Percentiles rank a stretch among this genome's conserved stretches.
Conservation (phyloP, 352 stramenopile genomes). For the Blastocystis sp. region DNA sequence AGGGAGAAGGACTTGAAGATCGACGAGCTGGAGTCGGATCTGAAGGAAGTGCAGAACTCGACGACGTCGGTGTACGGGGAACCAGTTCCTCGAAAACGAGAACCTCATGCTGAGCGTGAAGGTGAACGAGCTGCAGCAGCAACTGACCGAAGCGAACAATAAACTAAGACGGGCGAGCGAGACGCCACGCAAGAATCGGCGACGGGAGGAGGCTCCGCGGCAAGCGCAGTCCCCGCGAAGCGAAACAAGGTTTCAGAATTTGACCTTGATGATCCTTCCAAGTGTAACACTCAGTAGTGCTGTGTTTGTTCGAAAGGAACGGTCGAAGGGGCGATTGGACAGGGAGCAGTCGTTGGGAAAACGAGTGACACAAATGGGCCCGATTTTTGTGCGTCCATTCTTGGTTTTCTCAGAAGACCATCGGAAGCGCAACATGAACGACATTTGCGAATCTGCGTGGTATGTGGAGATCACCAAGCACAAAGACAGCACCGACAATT, state of each 20-base stretch:
- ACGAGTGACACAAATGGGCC: not conserved
- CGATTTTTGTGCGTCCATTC: not conserved
- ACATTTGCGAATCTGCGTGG: not conserved
- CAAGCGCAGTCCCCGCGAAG: constrained; percentile 27
- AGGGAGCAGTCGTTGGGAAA: not conserved
- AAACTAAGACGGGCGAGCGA: not conserved
- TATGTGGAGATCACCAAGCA: constrained; percentile 1
- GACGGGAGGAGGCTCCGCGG: not conserved
- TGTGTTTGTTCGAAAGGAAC: not conserved
- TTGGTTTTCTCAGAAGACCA: not conserved
- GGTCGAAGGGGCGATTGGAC: not conserved
- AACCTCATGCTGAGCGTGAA: constrained; percentile 53
- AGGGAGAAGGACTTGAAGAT: constrained; percentile 33
- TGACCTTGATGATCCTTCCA: constrained; percentile 32
- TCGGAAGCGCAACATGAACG: not conserved
- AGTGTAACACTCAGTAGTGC: constrained; percentile 61
- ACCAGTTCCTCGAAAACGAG: constrained; percentile 38
- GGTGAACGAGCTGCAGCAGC: constrained; percentile 48
- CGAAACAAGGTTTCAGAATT: constrained; percentile 29
- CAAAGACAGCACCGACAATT: constrained; percentile 53
- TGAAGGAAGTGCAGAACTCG: constrained; percentile 33
- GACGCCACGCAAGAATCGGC: not conserved
- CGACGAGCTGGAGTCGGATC: constrained; percentile 42
- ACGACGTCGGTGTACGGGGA: constrained; percentile 13
- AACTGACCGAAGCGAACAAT: not conserved